Conservation (phyloP, 73 alveolate species). For the Loxodes magnus region DNA sequence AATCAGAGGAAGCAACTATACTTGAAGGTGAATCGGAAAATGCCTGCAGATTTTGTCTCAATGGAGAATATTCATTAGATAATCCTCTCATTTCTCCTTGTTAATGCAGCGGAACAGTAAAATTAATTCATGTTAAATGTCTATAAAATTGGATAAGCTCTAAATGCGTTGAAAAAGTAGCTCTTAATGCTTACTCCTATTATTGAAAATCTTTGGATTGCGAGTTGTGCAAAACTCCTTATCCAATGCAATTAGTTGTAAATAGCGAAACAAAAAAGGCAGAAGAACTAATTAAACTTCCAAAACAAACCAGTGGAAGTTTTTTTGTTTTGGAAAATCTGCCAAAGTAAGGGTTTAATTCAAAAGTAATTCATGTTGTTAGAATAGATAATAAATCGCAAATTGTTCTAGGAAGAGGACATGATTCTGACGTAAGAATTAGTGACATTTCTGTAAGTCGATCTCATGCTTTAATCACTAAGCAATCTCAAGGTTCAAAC, state of each 20-base stretch:
- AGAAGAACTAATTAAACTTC: slow-evolving; percentile 25
- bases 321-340: slow-evolving; percentile 11
- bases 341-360: neutral
- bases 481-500: neutral
- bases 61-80: slow-evolving; percentile 13
- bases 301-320: slow-evolving; percentile 16
- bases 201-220: slow-evolving; percentile 75
- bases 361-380: slow-evolving; percentile 1
- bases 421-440: slow-evolving; percentile 29
- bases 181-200: slow-evolving; percentile 7
- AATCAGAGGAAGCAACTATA: too few relatives aligned
- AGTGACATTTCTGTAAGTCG: slow-evolving; percentile 29
- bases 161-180: slow-evolving; percentile 23
- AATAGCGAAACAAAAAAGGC: neutral
- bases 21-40: too few relatives aligned
- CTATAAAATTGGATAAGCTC: slow-evolving; percentile 57
- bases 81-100: slow-evolving; percentile 84
- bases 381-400: slow-evolving; percentile 3
- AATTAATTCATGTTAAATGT: slow-evolving; percentile 68
- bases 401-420: slow-evolving; percentile 23
- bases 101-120: slow-evolving; percentile 75
- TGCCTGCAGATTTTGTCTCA: slow-evolving; percentile 29
- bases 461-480: slow-evolving; percentile 17
- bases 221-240: slow-evolving; percentile 76
- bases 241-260: slow-evolving; percentile 38